Evolutionary conservation across 495 filamentous ascomycete species (phyloP).

Genomic region (Tuber umbilicatum): DNA sequence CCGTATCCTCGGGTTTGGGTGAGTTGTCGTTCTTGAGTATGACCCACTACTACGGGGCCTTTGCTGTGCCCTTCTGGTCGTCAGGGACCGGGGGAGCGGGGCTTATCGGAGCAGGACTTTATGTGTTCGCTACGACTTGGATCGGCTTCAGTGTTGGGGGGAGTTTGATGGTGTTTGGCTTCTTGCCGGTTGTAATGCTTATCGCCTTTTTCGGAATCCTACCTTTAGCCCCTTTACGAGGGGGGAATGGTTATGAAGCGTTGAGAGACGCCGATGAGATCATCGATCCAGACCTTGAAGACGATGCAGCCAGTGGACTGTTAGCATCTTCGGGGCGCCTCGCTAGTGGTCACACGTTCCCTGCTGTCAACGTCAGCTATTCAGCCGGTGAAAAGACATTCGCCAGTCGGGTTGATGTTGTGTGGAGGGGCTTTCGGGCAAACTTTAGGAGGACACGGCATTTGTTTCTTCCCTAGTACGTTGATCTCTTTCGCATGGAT

Average conservation of each 20-base stretch:
- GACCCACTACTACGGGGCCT: constrained; percentile 89
- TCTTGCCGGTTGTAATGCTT: constrained; percentile 74
- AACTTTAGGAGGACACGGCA: constrained; percentile 52
- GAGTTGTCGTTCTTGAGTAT: constrained; percentile 84
- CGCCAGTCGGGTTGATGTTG: constrained; percentile 8
- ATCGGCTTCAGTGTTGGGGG: constrained; percentile 61
- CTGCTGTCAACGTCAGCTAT: constrained; percentile 19
- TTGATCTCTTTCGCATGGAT: constrained; percentile 30
- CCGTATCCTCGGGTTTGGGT: constrained; percentile 72
- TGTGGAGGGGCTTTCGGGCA: constrained; percentile 43
- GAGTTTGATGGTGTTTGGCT: constrained; percentile 68
- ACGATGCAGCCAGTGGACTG: constrained; percentile 40
- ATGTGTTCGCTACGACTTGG: constrained; percentile 75
- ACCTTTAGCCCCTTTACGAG: constrained; percentile 55
- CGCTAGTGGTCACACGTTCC: constrained; percentile 25
- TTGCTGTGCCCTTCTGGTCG: constrained; percentile 85
- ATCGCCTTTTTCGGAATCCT: constrained; percentile 75
- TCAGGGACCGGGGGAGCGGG: constrained; percentile 90
- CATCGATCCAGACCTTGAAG: constrained; percentile 46
- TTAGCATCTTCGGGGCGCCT: constrained; percentile 20
- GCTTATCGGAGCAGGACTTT: constrained; percentile 75
- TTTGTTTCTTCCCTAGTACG: constrained; percentile 64
- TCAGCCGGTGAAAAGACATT: constrained; percentile 19
- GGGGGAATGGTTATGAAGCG: constrained; percentile 41
- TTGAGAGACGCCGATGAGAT: constrained; percentile 46